Base-by-base conservation (phyloP, 352 stramenopile species). In the Phytophthora fragariae region DNA sequence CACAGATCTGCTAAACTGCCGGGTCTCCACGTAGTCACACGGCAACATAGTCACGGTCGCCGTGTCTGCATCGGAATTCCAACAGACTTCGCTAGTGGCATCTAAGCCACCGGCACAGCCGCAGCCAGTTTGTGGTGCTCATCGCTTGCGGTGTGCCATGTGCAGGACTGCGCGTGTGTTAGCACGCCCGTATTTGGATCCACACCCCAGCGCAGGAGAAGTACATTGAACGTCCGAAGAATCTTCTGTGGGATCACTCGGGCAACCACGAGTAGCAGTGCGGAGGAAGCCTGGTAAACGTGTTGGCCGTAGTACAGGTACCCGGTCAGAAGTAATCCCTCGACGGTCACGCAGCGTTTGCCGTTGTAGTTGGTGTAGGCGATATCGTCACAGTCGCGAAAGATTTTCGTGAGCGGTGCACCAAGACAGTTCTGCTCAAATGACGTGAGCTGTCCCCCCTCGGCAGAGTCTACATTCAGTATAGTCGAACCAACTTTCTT, bases 401-500 rank as follows among this genome's bases (percentile, higher is more conserved):
- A 71, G 24, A 71, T 12, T 15, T 21, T 41, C 7, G n/a, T 39
- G 29, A 71, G 57, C 12, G 33, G 46, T 6, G 14, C 9, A 17
- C 56, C 64, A n/a, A 71, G 44, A 49, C 64, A 71, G n/a, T 65
- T 39, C 9, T 44, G 31, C 47, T 71, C 46, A 35, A 65, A 65
- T 2, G 37, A 60, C 3, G 64, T 71, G 10, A 65, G 55, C 10
- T 44, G 10, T 5, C 14, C 10, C 10, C 11, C 37, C 14, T 44
- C 37, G 5, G 14, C 10, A 17, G 37, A 14, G 3, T 12, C 35
- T 14, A 41, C 9, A 2, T 3, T 14, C 35, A 41, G 0, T 41
- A 41, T 41, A 41, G 35, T 4, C 35, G 35, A 14, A 41, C 35
- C 3, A 10, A 41, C 35, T 41, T 41, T 41, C 5, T 31, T 31